A percentile compares a stretch with the other conserved stretches of the same genome.
phyloP scores from a whole-genome alignment of 805 yeast species.

The Schizosaccharomyces japonicus region DNA sequence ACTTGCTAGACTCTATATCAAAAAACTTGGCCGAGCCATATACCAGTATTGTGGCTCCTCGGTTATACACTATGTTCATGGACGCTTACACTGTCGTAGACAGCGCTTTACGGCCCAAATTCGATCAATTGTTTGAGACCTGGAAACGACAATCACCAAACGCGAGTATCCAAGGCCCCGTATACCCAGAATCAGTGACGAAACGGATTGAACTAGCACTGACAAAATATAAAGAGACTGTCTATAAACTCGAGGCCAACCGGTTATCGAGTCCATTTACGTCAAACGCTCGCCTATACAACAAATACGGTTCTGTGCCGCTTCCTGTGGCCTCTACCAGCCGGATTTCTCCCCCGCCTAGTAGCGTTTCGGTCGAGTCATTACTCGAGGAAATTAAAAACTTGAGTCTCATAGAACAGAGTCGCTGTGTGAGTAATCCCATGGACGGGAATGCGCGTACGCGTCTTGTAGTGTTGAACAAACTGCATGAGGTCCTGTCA shows the following conservation, averaged over 20 bases:
- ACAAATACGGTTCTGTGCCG: background rate
- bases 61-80: slow-evolving; percentile 44
- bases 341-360: background rate
- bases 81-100: slow-evolving; percentile 58
- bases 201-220: slow-evolving; percentile 54
- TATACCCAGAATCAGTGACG: slow-evolving; percentile 50
- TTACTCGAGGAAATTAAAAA: background rate
- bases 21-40: slow-evolving; percentile 81
- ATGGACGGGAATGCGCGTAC: background rate
- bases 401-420: background rate
- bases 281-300: background rate
- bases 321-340: background rate
- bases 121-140: slow-evolving; percentile 58
- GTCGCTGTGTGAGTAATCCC: background rate
- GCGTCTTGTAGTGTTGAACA: background rate
- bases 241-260: background rate
- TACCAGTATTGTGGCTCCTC: slow-evolving; percentile 48
- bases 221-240: slow-evolving; percentile 6
- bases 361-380: background rate
- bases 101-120: slow-evolving; percentile 46
- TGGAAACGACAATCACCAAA: slow-evolving; percentile 47
- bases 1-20: slow-evolving; percentile 72
- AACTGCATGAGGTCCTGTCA: background rate
- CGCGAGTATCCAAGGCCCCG: slow-evolving; percentile 34
- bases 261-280: background rate